Percentiles rank a stretch among this genome's conserved stretches.
These are phyloP conservation scores for Apiotrichum akiyoshidainum DNA, from an alignment of 1,284 basidiomycete genomes.

Conservation along the genomic window DNA sequence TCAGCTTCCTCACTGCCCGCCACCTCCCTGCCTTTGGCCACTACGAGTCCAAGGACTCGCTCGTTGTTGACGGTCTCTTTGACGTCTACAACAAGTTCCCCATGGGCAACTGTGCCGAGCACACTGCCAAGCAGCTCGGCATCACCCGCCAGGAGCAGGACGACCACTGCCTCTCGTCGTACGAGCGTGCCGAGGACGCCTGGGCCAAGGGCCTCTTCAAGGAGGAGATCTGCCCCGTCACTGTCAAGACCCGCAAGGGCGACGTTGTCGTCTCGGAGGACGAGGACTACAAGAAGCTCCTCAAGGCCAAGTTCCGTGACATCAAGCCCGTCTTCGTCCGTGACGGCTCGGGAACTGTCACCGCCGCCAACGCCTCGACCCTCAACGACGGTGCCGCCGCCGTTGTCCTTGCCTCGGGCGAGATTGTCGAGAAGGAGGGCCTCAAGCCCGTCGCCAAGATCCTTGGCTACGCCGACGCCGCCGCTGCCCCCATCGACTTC, in stretches of 20 bases:
- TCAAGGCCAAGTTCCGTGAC: constrained; percentile 85
- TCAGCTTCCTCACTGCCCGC: constrained; percentile 86
- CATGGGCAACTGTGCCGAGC: constrained; percentile 94
- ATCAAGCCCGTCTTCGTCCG: constrained; percentile 84
- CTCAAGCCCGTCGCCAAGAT: constrained; percentile 87
- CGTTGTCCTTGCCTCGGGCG: constrained; percentile 85
- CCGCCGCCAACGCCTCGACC: constrained; percentile 92
- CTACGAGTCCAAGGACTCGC: constrained; percentile 78
- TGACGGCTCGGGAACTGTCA: constrained; percentile 84
- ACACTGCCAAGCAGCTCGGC: constrained; percentile 74
- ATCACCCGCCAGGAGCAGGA: constrained; percentile 86
- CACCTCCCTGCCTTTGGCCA: constrained; percentile 85
- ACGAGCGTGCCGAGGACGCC: constrained; percentile 84
- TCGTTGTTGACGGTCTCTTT: constrained; percentile 90
- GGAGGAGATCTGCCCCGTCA: constrained; percentile 87
- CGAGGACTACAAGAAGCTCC: constrained; percentile 95
- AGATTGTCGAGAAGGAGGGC: constrained; percentile 82
- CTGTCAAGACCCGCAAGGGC: constrained; percentile 90
- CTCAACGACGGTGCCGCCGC: constrained; percentile 98
- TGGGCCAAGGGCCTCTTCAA: constrained; percentile 84
- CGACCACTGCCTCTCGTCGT: constrained; percentile 87
- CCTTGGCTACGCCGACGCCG: constrained; percentile 92
- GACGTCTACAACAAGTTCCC: constrained; percentile 94
- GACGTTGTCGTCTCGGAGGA: constrained; percentile 87
- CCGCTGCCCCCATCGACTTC: constrained; percentile 96